Evolutionary conservation across 1,284 basidiomycete species (phyloP), one percentile per base, ranked within the genome.

Genomic region (Ustilago loliicola): DNA sequence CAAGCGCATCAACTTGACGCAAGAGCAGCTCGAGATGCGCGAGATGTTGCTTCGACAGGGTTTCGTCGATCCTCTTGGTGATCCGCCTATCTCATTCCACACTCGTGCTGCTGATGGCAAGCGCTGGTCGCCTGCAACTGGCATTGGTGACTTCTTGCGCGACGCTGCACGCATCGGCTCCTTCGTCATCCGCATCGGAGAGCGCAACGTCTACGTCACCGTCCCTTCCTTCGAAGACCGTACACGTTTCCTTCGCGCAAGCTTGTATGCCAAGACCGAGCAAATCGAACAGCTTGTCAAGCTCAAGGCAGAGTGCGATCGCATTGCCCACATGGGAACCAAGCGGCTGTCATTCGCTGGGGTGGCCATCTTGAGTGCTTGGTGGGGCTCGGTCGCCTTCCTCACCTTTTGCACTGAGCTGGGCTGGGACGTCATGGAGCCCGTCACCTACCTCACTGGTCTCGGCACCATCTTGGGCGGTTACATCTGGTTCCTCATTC

Each of bases 161-260:
- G 81, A 83, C 38, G 81, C 81, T 3, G 80, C 80, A 9, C 71
- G 81, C 17, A 74, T 82, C 19, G 81, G 81, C 23, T 75, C 73
- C 1, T 83, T 83, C 36, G 71, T 77, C 34, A 81, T 83, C 32
- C 72, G 75, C 42, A 69, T 81, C 57, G 80, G 75, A 13, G 73
- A 80, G 15, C 70, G 80, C 55, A 72, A 77, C 52, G 65, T 81
- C 58, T 64, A 59, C 19, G 69, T 83, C 42, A 69, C 70, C 1
- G 81, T 83, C 19, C 81, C 81, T n/a, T 79, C 75, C 13, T 83
- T 83, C 38, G 81, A 81, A 42, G 81, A 83, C 48, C 71, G 81
- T 19, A 83, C 80, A 3, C 66, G 79, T 34, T 83, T 79, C 58
- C 61, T 83, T 21, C 71, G 81, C 8, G 61, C 72, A 11, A 65